These are phyloP conservation scores for Lactarius evosmus DNA, from an alignment of 768 basidiomycete species.

Conservation along the genomic window DNA sequence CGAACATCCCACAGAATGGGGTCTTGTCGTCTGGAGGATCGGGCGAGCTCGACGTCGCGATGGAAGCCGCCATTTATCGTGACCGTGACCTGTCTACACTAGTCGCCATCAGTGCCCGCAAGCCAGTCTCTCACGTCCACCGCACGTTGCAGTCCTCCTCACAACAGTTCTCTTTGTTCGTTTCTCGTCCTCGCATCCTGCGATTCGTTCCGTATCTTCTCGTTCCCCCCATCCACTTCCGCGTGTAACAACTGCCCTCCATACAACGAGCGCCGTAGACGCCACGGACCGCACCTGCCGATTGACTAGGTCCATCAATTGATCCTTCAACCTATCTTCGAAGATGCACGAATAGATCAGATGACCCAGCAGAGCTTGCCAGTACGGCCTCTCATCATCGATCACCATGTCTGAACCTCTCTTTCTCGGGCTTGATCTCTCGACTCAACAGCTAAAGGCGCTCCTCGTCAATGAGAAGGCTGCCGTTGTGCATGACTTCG, in stretches of 20 bases:
- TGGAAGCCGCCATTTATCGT: neutral
- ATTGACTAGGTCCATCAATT: neutral
- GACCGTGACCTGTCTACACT: no score
- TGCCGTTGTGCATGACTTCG: conserved; percentile 59
- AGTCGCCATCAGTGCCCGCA: no score
- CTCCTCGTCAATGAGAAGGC: conserved; percentile 59
- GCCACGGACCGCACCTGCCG: no score
- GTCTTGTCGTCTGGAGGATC: conserved; percentile 6
- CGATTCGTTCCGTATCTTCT: no score
- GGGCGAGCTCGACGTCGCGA: neutral
- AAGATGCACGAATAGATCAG: neutral
- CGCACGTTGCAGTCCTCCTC: no score
- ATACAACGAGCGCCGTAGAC: no score
- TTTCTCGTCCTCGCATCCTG: no score
- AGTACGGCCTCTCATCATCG: neutral
- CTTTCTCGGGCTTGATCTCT: conserved; percentile 83
- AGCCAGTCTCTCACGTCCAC: no score
- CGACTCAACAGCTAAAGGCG: conserved; percentile 82
- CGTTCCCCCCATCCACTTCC: no score
- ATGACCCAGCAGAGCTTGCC: neutral
- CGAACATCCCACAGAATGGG: conserved; percentile 20
- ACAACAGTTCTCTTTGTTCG: no score
- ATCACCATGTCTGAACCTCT: conserved; percentile 32
- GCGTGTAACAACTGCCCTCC: no score
- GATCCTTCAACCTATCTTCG: neutral